Percentiles rank a stretch among this genome's conserved stretches.
Evolutionary conservation across 441 rosid species (phyloP).

Genomic region (Populus hybrid): DNA sequence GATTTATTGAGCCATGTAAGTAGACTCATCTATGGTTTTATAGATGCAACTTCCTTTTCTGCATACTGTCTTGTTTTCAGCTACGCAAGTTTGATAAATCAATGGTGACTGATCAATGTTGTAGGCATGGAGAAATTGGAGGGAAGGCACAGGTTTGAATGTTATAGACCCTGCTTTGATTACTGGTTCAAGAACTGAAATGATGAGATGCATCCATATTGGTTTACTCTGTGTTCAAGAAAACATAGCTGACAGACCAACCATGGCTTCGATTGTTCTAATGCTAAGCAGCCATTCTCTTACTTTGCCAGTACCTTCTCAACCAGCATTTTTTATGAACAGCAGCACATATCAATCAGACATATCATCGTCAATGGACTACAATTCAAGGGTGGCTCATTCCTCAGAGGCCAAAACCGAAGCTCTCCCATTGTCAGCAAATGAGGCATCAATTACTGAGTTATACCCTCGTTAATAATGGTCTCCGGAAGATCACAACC

Average conservation of each 20-base stretch:
- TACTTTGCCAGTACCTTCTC: constrained; percentile 32
- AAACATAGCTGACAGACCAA: constrained; percentile 43
- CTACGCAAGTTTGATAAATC: background rate
- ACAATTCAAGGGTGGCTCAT: background rate
- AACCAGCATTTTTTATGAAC: constrained; percentile 31
- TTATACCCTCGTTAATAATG: constrained; percentile 9
- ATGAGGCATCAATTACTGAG: constrained; percentile 19
- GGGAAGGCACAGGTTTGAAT: constrained; percentile 24
- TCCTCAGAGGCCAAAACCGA: background rate
- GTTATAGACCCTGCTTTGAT: constrained; percentile 27
- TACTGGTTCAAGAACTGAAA: constrained; percentile 11
- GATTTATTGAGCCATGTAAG: constrained; percentile 16
- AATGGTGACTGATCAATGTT: background rate
- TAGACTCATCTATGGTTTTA: background rate
- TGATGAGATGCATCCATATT: too few species aligned
- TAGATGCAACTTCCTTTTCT: background rate
- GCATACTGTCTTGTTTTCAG: background rate
- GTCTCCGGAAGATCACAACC: too few species aligned
- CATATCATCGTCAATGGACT: background rate
- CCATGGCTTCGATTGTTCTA: constrained; percentile 39
- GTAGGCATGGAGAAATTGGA: constrained; percentile 52
- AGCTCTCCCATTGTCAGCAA: background rate
- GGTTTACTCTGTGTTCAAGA: too few species aligned
- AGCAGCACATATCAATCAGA: constrained; percentile 2
- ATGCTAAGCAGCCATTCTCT: constrained; percentile 43